Percentiles rank a stretch among this genome's conserved stretches.
phyloP scores from a whole-genome alignment of 768 basidiomycete genomes.

The Rhizopogon sp. region DNA sequence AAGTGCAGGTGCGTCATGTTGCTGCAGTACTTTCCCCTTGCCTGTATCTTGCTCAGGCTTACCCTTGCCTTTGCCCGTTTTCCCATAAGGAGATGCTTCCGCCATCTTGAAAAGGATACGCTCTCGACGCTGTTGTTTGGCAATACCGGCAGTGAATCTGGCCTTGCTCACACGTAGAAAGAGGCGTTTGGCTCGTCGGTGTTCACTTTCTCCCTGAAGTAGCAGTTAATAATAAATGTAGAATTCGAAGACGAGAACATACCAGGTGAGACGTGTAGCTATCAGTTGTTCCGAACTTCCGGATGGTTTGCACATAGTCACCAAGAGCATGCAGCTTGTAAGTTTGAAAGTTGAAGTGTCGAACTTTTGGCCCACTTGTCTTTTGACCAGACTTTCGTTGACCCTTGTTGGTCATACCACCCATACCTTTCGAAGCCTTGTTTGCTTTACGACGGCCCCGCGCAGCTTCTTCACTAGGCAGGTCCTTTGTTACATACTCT shows the following conservation, averaged over 20 bases:
- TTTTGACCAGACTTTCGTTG: too few species aligned
- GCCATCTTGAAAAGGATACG: conserved; percentile 5
- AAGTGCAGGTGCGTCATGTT: too few species aligned
- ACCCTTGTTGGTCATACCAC: too few species aligned
- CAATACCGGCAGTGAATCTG: conserved; percentile 21
- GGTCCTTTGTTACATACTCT: conserved; percentile 24
- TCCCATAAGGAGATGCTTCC: not conserved
- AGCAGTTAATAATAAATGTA: not conserved
- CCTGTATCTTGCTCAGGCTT: too few species aligned
- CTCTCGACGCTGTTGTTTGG: conserved; percentile 12
- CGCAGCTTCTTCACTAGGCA: conserved; percentile 34
- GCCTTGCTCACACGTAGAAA: conserved; percentile 32
- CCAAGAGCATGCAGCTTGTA: conserved; percentile 9
- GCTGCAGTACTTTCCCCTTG: too few species aligned
- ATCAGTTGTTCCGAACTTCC: conserved; percentile 28
- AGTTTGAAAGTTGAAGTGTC: conserved; percentile 3
- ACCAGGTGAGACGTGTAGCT: conserved; percentile 28
- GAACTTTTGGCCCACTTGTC: not conserved
- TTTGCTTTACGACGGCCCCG: conserved; percentile 10
- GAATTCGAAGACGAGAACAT: not conserved
- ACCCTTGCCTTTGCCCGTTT: too few species aligned
- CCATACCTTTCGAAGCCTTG: too few species aligned
- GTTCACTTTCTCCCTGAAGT: conserved; percentile 31
- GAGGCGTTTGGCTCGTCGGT: conserved; percentile 29
- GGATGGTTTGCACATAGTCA: conserved; percentile 5